Base-by-base conservation (phyloP, 2,329 filamentous ascomycete genomes). In the Cryphonectria carpinicola region DNA sequence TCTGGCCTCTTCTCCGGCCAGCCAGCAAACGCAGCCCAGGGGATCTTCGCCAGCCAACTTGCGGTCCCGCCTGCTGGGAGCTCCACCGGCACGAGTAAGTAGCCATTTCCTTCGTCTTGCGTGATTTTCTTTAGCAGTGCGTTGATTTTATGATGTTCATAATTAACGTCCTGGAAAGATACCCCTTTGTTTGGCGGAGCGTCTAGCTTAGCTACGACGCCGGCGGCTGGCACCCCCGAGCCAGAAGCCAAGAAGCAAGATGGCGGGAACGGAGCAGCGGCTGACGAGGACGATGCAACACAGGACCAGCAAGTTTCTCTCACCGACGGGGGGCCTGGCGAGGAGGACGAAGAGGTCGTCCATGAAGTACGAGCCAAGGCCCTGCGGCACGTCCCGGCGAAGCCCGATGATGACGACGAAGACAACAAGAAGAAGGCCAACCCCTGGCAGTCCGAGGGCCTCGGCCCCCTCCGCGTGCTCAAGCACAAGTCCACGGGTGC, bases 361-460 rank as follows among this genome's bases (percentile, higher is more conserved):
- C 87, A 92, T 78, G 91, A 95, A 77, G 86, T 92, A 19, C 88
- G 90, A 35, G 89, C 90, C 61, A 93, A 93, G 79, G 91, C 89
- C 17, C 81, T 91, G 73, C 91, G 91, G 78, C 88, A 89, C 75
- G 81, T 85, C 56, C 80, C 83, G 19, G 81, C 83, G 10, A 80
- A 81, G 7, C 79, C 81, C n/a, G 81, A 82, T 11, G 81, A 77
- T 32, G 85, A 85, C 19, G 80, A 81, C 37, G 78, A 76, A 4
- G 72, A 76, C 35, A 82, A 80, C 32, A 82, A 80, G 56, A 82
- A 82, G 77, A 85, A 85, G 76, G 81, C 86, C 76, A 87, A 83
- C 67, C 84, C 86, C 1, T 97, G 92, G 92, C 82, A 85, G 41
- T 89, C 86, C 0, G 88, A 91, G 78, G 93, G 93, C 61, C 83